A percentile compares a stretch with the other conserved stretches of the same genome.
Conservation (phyloP, 495 filamentous ascomycete genomes). For the Aspergillus haitiensis region DNA sequence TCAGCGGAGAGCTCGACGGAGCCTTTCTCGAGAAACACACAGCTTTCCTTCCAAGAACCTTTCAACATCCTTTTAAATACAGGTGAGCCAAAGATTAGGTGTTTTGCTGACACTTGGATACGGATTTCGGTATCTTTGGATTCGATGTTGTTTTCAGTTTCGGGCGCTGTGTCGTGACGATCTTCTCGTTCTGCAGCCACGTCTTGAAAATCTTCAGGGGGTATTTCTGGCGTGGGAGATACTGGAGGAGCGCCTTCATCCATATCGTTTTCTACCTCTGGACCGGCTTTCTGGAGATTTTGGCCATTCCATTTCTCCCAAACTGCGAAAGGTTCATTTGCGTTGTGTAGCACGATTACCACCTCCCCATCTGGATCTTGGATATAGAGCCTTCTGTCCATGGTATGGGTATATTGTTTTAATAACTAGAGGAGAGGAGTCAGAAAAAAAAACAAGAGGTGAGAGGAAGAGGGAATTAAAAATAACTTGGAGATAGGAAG, state of each 20-base stretch:
- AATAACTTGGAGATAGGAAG: too few species aligned
- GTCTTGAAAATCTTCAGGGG: neutral
- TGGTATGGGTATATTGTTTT: neutral
- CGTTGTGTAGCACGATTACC: slow-evolving; percentile 15
- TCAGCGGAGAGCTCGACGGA: slow-evolving; percentile 43
- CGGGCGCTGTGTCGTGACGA: slow-evolving; percentile 5
- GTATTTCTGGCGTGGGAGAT: too few species aligned
- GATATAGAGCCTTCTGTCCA: neutral
- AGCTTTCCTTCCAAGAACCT: slow-evolving; percentile 37
- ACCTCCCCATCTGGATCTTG: slow-evolving; percentile 26
- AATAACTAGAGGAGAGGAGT: neutral
- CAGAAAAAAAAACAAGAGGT: too few species aligned
- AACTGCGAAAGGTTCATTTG: slow-evolving; percentile 22
- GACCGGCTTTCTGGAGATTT: neutral
- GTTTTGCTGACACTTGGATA: slow-evolving; percentile 53
- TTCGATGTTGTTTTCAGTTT: neutral
- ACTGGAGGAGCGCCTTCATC: too few species aligned
- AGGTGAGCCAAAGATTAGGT: slow-evolving; percentile 51
- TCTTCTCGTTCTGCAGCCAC: slow-evolving; percentile 5
- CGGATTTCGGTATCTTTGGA: neutral
- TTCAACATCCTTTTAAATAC: slow-evolving; percentile 45
- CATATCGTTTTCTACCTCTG: neutral
- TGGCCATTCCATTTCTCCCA: slow-evolving; percentile 2
- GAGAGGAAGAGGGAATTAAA: too few species aligned
- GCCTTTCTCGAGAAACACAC: slow-evolving; percentile 37